A percentile compares a stretch with the other conserved stretches of the same genome.
phyloP scores from a whole-genome alignment of 73 alveolate species.

The Tetrahymena elliotti region DNA sequence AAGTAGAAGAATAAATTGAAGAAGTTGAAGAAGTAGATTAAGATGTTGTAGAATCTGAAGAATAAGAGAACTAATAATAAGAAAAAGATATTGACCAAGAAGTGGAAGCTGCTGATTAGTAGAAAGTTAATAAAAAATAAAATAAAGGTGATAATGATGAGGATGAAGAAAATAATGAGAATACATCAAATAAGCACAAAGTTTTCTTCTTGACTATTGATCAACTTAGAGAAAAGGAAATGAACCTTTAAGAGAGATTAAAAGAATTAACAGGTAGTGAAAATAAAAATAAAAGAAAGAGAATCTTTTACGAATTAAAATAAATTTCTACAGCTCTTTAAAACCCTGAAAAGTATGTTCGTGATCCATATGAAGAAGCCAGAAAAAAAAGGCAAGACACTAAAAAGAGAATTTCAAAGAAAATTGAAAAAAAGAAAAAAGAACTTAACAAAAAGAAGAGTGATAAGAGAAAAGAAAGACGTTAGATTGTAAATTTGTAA shows the following conservation, averaged over 20 bases:
- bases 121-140: not conserved
- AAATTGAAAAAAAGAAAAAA: constrained; percentile 54
- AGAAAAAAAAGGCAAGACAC: constrained; percentile 7
- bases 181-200: not conserved
- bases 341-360: not conserved
- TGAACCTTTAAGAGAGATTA: not conserved
- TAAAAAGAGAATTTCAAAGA: constrained; percentile 34
- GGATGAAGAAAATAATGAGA: not conserved
- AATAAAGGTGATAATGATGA: not conserved
- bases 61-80: not conserved
- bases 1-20: not conserved
- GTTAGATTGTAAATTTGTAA: constrained; percentile 50
- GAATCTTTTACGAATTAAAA: constrained; percentile 21
- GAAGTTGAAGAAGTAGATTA: not conserved
- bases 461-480: constrained; percentile 61
- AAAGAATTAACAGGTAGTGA: constrained; percentile 11
- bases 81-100: not conserved
- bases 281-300: constrained; percentile 14
- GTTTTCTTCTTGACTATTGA: constrained; percentile 9
- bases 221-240: not conserved
- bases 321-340: not conserved
- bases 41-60: not conserved
- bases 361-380: constrained; percentile 1
- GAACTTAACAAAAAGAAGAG: constrained; percentile 36
- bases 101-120: not conserved